phyloP scores from a whole-genome alignment of 176 grass and related monocot species.

The Ensete glaucum region DNA sequence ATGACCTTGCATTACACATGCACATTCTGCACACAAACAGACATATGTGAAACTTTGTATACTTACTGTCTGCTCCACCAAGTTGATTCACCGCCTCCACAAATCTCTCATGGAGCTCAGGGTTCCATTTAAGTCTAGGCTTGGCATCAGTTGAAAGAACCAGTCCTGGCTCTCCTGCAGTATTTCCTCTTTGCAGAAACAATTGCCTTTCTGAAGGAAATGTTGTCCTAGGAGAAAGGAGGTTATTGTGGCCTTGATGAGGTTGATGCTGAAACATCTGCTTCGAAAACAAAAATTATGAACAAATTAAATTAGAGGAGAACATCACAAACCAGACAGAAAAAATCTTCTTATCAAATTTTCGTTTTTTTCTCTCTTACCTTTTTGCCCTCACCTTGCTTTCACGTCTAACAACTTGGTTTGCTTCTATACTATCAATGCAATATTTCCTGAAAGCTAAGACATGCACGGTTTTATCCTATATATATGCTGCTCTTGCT shows the following conservation, averaged over 20 bases:
- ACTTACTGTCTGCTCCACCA: constrained; percentile 94
- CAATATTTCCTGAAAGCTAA: neutral
- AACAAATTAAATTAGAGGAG: neutral
- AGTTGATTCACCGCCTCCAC: constrained; percentile 92
- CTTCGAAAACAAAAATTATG: constrained; percentile 13
- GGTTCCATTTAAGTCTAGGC: constrained; percentile 94
- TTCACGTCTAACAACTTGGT: neutral
- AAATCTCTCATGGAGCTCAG: constrained; percentile 93
- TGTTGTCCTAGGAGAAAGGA: constrained; percentile 50
- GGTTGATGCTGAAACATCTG: constrained; percentile 71
- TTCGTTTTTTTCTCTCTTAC: neutral
- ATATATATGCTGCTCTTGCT: neutral
- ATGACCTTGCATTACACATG: neutral
- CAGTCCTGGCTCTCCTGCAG: constrained; percentile 72
- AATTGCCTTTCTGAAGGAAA: constrained; percentile 72
- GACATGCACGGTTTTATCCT: neutral
- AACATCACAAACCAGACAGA: neutral
- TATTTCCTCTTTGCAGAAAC: constrained; percentile 66
- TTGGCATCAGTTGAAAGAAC: constrained; percentile 97
- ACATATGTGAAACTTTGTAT: neutral
- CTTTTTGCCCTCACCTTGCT: neutral
- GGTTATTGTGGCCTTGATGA: constrained; percentile 36
- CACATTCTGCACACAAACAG: constrained; percentile 33
- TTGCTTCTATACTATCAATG: neutral
- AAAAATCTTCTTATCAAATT: neutral